A percentile compares a stretch with the other conserved stretches of the same genome.
Evolutionary conservation across 768 basidiomycete species (phyloP).

Genomic region (Suillus tomentosus): DNA sequence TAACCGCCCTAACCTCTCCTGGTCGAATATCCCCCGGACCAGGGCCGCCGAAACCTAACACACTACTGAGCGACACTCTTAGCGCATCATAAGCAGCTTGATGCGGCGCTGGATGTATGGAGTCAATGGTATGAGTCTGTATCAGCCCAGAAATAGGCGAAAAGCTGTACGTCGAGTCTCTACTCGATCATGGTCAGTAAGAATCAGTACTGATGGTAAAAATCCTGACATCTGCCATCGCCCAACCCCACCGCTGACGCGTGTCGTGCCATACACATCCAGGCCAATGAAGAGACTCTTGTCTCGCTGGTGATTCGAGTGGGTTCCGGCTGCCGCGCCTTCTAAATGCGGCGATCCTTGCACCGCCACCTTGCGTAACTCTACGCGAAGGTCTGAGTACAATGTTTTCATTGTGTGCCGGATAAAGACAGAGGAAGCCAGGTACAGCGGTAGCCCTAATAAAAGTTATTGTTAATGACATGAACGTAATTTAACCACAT

Average conservation of each 20-base stretch:
- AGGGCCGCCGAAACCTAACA: constrained; percentile 24
- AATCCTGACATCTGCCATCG: constrained; percentile 74
- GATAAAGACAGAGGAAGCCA: constrained; percentile 67
- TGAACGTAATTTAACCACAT: background rate
- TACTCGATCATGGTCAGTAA: constrained; percentile 26
- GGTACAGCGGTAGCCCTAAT: constrained; percentile 70
- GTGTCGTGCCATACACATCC: constrained; percentile 55
- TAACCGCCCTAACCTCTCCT: constrained; percentile 16
- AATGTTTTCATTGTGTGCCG: constrained; percentile 76
- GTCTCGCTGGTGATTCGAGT: constrained; percentile 41
- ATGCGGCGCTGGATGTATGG: constrained; percentile 79
- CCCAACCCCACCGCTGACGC: constrained; percentile 62
- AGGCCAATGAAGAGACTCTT: constrained; percentile 60
- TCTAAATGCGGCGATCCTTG: constrained; percentile 19
- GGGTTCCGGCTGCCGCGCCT: background rate
- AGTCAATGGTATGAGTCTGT: constrained; percentile 63
- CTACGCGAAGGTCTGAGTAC: constrained; percentile 65
- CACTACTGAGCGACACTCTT: constrained; percentile 32
- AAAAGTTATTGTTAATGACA: background rate
- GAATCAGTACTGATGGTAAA: constrained; percentile 3
- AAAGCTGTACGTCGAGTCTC: constrained; percentile 74
- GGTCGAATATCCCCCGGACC: constrained; percentile 20
- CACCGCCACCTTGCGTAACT: constrained; percentile 49
- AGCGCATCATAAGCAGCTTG: constrained; percentile 68
- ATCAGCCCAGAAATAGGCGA: constrained; percentile 69